Base-by-base conservation (phyloP, 768 basidiomycete genomes). In the Podaxis sp. region DNA sequence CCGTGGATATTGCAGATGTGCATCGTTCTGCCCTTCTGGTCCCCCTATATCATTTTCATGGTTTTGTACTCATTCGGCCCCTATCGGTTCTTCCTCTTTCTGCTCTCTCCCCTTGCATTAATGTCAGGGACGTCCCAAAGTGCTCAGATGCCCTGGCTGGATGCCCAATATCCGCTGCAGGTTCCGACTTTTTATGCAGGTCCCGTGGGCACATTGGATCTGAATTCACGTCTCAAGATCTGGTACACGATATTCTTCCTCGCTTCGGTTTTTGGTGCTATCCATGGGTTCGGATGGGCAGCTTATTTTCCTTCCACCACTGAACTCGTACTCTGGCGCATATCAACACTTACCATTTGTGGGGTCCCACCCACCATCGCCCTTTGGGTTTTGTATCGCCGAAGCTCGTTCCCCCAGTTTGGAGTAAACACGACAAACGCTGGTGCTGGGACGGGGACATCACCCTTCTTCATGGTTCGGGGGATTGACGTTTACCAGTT, bases 281-380 rank as follows among this genome's bases (percentile, higher is more conserved):
- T 70, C 3, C 67, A 70, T 46, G 65, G 60, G 44, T 61, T 66
- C 11, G 66, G 63, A 2, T 68, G 66, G 66, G 53, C 57, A 6
- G 63, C 63, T 28, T 38, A 59, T 17, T 70, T 70, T 28, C 59
- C 67, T 2, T 56, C 68, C 2, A 2, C 42, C 5, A 40, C 42
- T 6, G 68, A 68, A 24, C 39, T 55, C 1, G 49, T 40, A 17
- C 24, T 69, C 4, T 68, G 68, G 63, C 48, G 57, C 17, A 57
- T 59, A 11, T 57, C 63, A 3, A 54, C 49, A 3, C 33, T 62
- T 26, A 9, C 22, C 19, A 53, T 54, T 6, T 53, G 44, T 39
- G 39, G 49, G 3, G 46, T 64, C n/a, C 52, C 52, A 30, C 58
- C 46, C 26, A 59, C 51, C 11, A 30, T 64, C 13, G 59, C 59